These are phyloP conservation scores for Parachlorella kessleri DNA, from an alignment of 139 green algal genomes.

Conservation along the genomic window DNA sequence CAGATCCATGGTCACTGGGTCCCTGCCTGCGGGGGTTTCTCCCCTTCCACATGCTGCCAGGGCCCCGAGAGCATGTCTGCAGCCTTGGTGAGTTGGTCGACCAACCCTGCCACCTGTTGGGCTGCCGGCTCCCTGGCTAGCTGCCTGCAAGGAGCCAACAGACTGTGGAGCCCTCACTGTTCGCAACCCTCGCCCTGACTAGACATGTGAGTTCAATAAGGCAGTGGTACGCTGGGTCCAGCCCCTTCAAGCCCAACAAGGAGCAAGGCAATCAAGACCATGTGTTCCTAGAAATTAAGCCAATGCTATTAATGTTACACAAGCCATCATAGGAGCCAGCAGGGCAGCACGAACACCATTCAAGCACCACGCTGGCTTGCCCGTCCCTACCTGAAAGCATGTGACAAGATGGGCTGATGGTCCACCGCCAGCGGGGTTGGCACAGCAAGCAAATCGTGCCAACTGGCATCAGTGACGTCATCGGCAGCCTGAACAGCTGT, in stretches of 20 bases:
- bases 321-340: background rate
- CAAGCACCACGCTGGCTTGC: background rate
- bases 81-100: background rate
- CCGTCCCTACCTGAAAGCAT: constrained; percentile 21
- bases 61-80: constrained; percentile 15
- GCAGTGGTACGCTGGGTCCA: too few relatives aligned
- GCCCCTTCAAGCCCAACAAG: too few relatives aligned
- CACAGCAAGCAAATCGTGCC: background rate
- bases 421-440: constrained; percentile 53
- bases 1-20: too few relatives aligned
- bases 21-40: too few relatives aligned
- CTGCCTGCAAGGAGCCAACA: constrained; percentile 7
- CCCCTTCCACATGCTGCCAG: constrained; percentile 12
- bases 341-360: background rate
- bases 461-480: constrained; percentile 22
- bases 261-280: background rate
- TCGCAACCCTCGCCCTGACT: too few relatives aligned
- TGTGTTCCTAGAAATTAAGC: background rate
- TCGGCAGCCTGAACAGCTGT: constrained; percentile 70
- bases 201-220: too few relatives aligned
- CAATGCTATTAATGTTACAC: too few relatives aligned
- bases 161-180: background rate
- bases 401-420: constrained; percentile 49
- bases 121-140: constrained; percentile 19
- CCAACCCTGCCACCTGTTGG: background rate